Base-by-base conservation (phyloP, 1,284 basidiomycete species). In the Puccinia coronata region DNA sequence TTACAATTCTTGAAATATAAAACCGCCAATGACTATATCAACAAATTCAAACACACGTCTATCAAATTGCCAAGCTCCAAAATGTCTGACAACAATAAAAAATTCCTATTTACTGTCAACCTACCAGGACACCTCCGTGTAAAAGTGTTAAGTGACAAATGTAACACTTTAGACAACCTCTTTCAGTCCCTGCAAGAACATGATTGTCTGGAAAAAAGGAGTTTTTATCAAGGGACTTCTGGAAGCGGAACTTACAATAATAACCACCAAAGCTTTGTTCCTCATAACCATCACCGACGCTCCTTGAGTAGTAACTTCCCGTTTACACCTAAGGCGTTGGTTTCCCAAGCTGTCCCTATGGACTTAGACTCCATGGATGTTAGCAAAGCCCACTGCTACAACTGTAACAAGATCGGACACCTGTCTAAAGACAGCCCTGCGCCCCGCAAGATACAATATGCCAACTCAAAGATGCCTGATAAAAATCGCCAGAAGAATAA, bases 391-490 rank as follows among this genome's bases (percentile, higher is more conserved):
- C n/a, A 25, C 39, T 67, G 65, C 28, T 70, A 70, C 23, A 70
- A 47, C 25, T 70, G 67, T 36, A 43, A 70, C 34, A 70, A 43
- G 36, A 47, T 47, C 43, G 67, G 67, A 14, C 67, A 70, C 28
- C 20, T 70, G 34, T 43, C 67, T n/a, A 70, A 70, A 20, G 67
- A 70, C 28, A 47, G 67, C 28, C 59, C 59, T 18, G 34, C 34
- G 1, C 59, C 28, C 8, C 14, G 59, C 34, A 61, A 61, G 36
- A 59, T 61, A 5, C 34, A 61, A 28, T 61, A 31, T 31, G n/a
- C n/a, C n/a, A 59, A 55, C 25, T 12, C 25, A 28, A 6, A 6
- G 6, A 53, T 25, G n/a, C 12, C 25, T 3, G 25, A 9, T 28
- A 9, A 8, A 9, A 25, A 25, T 25, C 55, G 6, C 2, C 5